Evolutionary conservation across 1,284 basidiomycete species (phyloP), one percentile per base, ranked within the genome.

Genomic region (Malassezia cuniculi): DNA sequence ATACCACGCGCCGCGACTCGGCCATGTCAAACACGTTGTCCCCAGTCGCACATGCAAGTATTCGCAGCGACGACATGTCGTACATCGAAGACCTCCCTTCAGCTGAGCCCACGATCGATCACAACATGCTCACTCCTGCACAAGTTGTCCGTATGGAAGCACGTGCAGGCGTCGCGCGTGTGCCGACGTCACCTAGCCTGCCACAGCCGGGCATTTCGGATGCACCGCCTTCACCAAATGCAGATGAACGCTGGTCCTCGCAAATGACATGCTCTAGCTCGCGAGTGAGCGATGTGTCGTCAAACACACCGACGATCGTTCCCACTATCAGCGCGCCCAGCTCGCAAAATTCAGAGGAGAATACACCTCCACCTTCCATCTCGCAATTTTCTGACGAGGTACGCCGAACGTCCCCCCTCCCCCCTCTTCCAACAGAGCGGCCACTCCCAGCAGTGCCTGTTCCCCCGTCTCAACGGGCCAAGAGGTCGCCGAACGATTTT

Each of bases 401-500:
- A n/a, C n/a, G n/a, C n/a, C n/a, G n/a, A n/a, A n/a, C n/a, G n/a
- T n/a, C n/a, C n/a, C n/a, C n/a, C n/a, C n/a, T n/a, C n/a, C n/a
- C n/a, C n/a, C n/a, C n/a, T n/a, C n/a, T n/a, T n/a, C n/a, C n/a
- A n/a, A n/a, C n/a, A n/a, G n/a, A n/a, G n/a, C n/a, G n/a, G n/a
- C n/a, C n/a, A n/a, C n/a, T n/a, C n/a, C n/a, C n/a, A n/a, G n/a
- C n/a, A n/a, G n/a, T n/a, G n/a, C n/a, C n/a, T n/a, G n/a, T n/a
- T n/a, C n/a, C n/a, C n/a, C n/a, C 36, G 12, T 12, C 34, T 6
- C 19, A 30, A 10, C 21, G 41, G 7, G 41, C 52, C 4, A 38
- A 53, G 16, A 44, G 60, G 26, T 47, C 52, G 8, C 55, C 55
- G 7, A 34, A 50, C 27, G 63, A 66, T 33, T 66, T 63, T 34